A percentile compares a stretch with the other conserved stretches of the same genome.
Evolutionary conservation across 345 rosid species (phyloP).

Genomic region (Gossypioides kirkii): DNA sequence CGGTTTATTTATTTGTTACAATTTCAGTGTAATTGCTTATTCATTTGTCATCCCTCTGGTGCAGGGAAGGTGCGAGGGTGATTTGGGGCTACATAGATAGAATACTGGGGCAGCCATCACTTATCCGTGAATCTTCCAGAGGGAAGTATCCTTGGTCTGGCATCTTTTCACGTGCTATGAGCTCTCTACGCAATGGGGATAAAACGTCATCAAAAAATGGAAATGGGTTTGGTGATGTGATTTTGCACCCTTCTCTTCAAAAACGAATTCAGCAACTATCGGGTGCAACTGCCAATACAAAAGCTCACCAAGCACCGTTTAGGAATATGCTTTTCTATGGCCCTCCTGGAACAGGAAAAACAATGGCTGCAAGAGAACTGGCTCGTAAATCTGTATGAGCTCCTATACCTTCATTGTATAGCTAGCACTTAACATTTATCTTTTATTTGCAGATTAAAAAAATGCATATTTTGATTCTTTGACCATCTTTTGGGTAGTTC

Average conservation of each 20-base stretch:
- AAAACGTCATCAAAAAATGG: slow-evolving; percentile 35
- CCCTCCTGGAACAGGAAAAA: slow-evolving; percentile 99
- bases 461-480: slow-evolving; percentile 3
- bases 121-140: slow-evolving; percentile 94
- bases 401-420: slow-evolving; percentile 4
- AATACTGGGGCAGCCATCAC: slow-evolving; percentile 95
- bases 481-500: neutral
- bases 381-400: slow-evolving; percentile 80
- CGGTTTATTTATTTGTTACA: neutral
- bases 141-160: slow-evolving; percentile 99
- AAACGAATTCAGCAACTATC: slow-evolving; percentile 86
- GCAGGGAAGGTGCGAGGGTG: slow-evolving; percentile 98
- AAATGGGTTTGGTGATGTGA: slow-evolving; percentile 90
- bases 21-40: slow-evolving; percentile 4
- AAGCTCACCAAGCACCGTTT: slow-evolving; percentile 91
- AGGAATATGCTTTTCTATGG: slow-evolving; percentile 96
- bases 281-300: slow-evolving; percentile 91
- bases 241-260: slow-evolving; percentile 79
- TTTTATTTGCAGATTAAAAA: neutral
- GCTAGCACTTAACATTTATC: neutral
- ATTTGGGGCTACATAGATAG: slow-evolving; percentile 97
- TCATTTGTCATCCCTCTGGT: slow-evolving; percentile 12
- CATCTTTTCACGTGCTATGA: slow-evolving; percentile 37
- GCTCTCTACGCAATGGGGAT: slow-evolving; percentile 34
- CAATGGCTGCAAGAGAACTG: slow-evolving; percentile 96